phyloP scores from a whole-genome alignment of 176 grass and related monocot species.

The Triticum timopheevii region DNA sequence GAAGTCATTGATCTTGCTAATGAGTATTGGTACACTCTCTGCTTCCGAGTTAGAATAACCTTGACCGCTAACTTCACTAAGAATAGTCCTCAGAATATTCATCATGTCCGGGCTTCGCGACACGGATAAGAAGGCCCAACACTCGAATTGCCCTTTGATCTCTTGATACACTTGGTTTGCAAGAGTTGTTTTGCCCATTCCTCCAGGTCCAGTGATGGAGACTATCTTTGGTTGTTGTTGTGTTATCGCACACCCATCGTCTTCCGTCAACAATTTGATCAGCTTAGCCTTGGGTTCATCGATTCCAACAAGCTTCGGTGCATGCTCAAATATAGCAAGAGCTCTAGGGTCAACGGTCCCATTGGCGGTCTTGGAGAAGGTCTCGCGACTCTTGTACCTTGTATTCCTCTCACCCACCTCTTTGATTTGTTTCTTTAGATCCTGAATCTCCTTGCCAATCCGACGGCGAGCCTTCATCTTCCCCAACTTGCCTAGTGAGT shows the following conservation, averaged over 20 bases:
- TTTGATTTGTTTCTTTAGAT: not conserved
- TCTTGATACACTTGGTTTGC: not conserved
- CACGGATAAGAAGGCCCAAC: not conserved
- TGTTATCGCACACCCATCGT: not conserved
- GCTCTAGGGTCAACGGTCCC: not conserved
- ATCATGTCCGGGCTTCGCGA: not conserved
- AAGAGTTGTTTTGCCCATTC: not conserved
- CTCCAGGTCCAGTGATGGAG: not conserved
- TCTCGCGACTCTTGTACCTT: not conserved
- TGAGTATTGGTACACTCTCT: not conserved
- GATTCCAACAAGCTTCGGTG: not conserved
- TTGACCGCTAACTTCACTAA: not conserved
- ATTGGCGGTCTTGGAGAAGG: not conserved
- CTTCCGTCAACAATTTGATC: not conserved
- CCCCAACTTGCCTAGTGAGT: not conserved
- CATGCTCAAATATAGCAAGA: not conserved
- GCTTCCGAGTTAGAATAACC: not conserved
- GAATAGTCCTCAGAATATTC: not conserved
- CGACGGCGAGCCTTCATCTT: not conserved
- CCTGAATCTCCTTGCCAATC: not conserved
- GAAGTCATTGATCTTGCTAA: not conserved
- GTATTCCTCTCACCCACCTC: not conserved
- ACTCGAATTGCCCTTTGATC: not conserved
- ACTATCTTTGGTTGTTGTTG: not conserved
- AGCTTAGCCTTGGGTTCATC: not conserved